These are phyloP conservation scores for Termitomyces bulborhizus DNA, from an alignment of 768 basidiomycete species.

Conservation along the genomic window DNA sequence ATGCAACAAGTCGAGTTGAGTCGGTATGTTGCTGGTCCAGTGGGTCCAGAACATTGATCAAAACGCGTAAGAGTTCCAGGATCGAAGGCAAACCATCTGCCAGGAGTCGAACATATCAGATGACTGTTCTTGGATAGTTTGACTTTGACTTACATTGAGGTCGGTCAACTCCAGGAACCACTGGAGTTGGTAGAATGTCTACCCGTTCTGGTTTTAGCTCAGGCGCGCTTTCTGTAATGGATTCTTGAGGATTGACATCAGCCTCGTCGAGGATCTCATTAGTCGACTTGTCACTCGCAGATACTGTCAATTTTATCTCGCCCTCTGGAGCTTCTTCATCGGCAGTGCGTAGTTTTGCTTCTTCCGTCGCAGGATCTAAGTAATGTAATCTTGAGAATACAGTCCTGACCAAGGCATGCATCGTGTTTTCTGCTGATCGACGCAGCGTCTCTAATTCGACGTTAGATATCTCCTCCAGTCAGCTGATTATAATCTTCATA, in stretches of 20 bases:
- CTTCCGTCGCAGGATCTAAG: conserved; percentile 62
- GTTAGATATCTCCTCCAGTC: conserved; percentile 7
- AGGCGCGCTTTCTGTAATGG: conserved; percentile 2
- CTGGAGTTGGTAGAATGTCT: conserved; percentile 13
- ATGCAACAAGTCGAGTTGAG: conserved; percentile 84
- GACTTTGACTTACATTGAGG: conserved; percentile 35
- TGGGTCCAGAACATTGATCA: conserved; percentile 93
- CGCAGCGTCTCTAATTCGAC: conserved; percentile 66
- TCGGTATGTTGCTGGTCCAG: conserved; percentile 94
- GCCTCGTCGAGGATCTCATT: conserved; percentile 19
- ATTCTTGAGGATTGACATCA: conserved; percentile 15
- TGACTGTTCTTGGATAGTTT: background rate
- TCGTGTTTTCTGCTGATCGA: conserved; percentile 81
- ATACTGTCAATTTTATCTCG: conserved; percentile 11
- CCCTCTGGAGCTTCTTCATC: conserved; percentile 38
- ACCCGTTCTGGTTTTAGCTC: conserved; percentile 9
- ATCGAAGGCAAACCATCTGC: conserved; percentile 89
- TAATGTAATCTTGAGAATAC: conserved; percentile 71
- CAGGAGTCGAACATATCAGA: background rate
- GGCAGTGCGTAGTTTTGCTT: conserved; percentile 50
- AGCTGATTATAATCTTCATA: conserved; percentile 32
- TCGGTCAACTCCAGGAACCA: conserved; percentile 24
- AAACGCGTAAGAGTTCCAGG: conserved; percentile 85
- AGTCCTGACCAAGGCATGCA: conserved; percentile 80
- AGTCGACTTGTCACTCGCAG: conserved; percentile 19